Percentiles rank a stretch among this genome's conserved stretches.
Evolutionary conservation across 192 early-diverging fungal genomes (phyloP).

Genomic region (Coemansia sp.): DNA sequence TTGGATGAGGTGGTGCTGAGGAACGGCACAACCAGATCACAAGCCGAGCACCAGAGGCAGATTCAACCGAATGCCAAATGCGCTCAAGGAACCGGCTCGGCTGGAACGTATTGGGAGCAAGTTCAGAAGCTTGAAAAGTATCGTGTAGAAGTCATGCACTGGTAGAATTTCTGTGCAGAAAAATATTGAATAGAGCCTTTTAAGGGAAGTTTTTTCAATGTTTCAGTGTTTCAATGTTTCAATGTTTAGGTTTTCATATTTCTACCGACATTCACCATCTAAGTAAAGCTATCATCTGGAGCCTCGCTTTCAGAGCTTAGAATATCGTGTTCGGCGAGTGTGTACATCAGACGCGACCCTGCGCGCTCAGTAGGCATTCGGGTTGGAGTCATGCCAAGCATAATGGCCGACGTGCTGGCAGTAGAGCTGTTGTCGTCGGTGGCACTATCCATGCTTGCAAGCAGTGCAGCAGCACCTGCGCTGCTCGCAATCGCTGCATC

Average conservation of each 20-base stretch:
- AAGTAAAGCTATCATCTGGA: constrained; percentile 4
- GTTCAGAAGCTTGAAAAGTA: constrained; percentile 54
- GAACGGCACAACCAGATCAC: constrained; percentile 49
- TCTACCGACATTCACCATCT: too few relatives aligned
- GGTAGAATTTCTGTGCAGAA: constrained; percentile 16
- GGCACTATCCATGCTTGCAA: constrained; percentile 40
- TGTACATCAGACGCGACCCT: constrained; percentile 31
- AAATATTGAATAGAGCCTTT: too few relatives aligned
- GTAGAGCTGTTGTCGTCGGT: constrained; percentile 51
- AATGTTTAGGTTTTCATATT: too few relatives aligned
- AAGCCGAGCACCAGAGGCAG: constrained; percentile 37
- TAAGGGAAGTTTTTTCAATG: too few relatives aligned
- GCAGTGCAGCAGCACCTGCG: constrained; percentile 2
- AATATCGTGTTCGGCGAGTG: constrained; percentile 35
- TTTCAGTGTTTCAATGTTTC: too few relatives aligned
- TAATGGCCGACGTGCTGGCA: constrained; percentile 29
- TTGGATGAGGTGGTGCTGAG: constrained; percentile 51
- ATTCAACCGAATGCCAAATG: constrained; percentile 35
- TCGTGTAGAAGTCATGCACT: constrained; percentile 54
- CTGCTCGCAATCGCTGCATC: neutral
- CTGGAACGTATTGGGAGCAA: constrained; percentile 52
- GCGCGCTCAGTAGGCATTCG: constrained; percentile 14
- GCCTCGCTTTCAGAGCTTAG: constrained; percentile 40
- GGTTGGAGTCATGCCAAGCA: constrained; percentile 15
- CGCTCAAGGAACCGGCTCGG: constrained; percentile 42